These are phyloP conservation scores for Zygosaccharomyces siamensis DNA, from an alignment of 805 yeast species.

Conservation along the genomic window DNA sequence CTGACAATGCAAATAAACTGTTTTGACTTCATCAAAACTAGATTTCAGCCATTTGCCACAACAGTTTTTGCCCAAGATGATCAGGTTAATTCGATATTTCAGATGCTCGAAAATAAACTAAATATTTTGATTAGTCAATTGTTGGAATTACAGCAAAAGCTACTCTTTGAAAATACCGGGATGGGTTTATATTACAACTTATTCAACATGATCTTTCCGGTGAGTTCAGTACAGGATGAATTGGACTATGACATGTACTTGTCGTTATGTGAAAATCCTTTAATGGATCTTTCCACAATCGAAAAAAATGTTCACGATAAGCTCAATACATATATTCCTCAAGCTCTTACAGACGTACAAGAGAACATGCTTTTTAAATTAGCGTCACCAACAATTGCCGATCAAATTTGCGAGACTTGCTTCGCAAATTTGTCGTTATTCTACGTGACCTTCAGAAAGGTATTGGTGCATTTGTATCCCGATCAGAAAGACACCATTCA, in stretches of 20 bases:
- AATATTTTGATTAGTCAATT: slow-evolving; percentile 32
- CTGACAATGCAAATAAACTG: slow-evolving; percentile 51
- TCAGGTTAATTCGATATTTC: slow-evolving; percentile 16
- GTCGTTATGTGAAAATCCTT: slow-evolving; percentile 57
- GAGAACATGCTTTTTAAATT: slow-evolving; percentile 50
- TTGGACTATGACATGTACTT: slow-evolving; percentile 59
- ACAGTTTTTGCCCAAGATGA: slow-evolving; percentile 36
- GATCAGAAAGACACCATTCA: slow-evolving; percentile 23
- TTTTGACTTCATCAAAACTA: slow-evolving; percentile 54
- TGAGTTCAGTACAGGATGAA: slow-evolving; percentile 46
- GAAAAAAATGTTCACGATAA: slow-evolving; percentile 45
- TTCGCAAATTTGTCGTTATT: slow-evolving; percentile 44
- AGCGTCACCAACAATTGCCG: slow-evolving; percentile 59
- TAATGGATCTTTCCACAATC: slow-evolving; percentile 41
- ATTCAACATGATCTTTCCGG: slow-evolving; percentile 66
- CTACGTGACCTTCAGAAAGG: slow-evolving; percentile 36
- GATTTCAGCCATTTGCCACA: slow-evolving; percentile 39
- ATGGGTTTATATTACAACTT: slow-evolving; percentile 57
- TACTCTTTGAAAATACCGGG: slow-evolving; percentile 48
- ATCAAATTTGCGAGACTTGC: slow-evolving; percentile 49
- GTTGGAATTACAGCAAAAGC: slow-evolving; percentile 42
- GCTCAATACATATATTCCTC: slow-evolving; percentile 42
- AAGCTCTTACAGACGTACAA: slow-evolving; percentile 57
- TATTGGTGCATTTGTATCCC: slow-evolving; percentile 35
- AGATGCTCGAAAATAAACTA: slow-evolving; percentile 33